Base-by-base conservation (phyloP, 1,284 basidiomycete species). In the Rhizoctonia solani region DNA sequence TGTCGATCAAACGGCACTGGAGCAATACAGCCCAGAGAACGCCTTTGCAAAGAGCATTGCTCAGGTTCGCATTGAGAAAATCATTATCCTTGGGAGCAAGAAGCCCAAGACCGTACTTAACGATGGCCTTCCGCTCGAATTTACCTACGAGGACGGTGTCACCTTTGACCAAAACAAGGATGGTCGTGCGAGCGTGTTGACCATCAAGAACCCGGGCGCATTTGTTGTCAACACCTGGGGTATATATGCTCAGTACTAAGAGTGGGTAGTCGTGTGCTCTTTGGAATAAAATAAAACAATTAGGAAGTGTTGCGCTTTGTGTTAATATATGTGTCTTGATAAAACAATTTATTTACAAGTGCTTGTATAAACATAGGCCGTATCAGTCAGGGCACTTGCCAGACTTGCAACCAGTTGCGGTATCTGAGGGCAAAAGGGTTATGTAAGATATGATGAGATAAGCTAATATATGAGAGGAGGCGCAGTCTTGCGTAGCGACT, bases 151-250 rank as follows among this genome's bases (percentile, higher is more conserved):
- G 11, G 75, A 79, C 9, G 87, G 85, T 54, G 80, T 82, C 69
- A 78, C 79, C 21, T 79, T 81, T 27, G 74, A 74, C 47, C 82
- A 81, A 6, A 83, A 81, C 72, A 83, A 82, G 73, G 88, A 88
- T 69, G 85, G 83, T 21, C 73, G 69, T n/a, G 82, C 87, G 29
- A 88, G 87, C 72, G 76, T 86, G 67, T 78, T 95, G 68, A 79
- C 81, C 6, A 84, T 95, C 76, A 94, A 92, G 80, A 89, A 93
- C 76, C 93, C 92, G 0, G 85, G 80, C 59, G 82, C 88, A n/a
- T 75, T 75, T 56, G 79, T 94, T 54, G 78, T 81, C 37, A 78
- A 81, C 27, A 88, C 91, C 73, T 95, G 93, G 93, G 80, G 81
- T 63, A 83, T 95, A 69, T 76, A 49, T 8, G 49, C 70, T 3